Base-by-base conservation (phyloP, 2,329 filamentous ascomycete genomes). In the Claviceps paspali region DNA sequence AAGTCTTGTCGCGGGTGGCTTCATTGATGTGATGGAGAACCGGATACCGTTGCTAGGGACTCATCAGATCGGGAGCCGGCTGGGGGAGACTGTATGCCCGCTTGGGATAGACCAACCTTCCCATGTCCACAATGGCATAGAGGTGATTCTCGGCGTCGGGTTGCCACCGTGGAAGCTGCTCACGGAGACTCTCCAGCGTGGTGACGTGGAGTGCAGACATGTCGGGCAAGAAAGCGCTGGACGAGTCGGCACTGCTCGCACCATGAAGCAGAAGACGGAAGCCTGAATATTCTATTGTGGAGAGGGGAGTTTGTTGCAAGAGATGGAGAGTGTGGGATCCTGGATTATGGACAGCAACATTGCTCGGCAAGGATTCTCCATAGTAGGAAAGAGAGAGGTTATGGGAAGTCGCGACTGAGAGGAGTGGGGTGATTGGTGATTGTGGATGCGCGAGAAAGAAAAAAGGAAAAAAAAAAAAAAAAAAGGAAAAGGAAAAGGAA, bases 11-110 rank as follows among this genome's bases (percentile, higher is more conserved):
- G 65, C 73, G 4, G 76, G 73, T 17, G 80, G 77, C 4, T 76
- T 70, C n/a, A 92, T 68, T 46, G 85, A 77, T 7, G 85, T 83
- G 50, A 94, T 84, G 31, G 84, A 88, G 65, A 93, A 93, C 38
- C 87, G 83, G 49, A 94, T 88, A 49, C 86, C 87, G 64, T 94
- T 95, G 64, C 85, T 84, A 46, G 18, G 26, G 33, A 33, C 23
- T 21, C n/a, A 15, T 30, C 33, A 28, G 22, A 27, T 30, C 15
- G 17, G 19, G 17, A 7, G 8, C 12, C 14, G 5, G 19, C 4
- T 11, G 9, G 12, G 8, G 12, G 4, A n/a, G n/a, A 24, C 14
- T 28, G 23, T n/a, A 31, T n/a, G 32, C 43, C 9, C 15, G 8
- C 2, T 11, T 4, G 5, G 43, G 38, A 17, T 23, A 37, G 35